phyloP scores from a whole-genome alignment of 306 rosid genomes.

The Cicer bijugum region DNA sequence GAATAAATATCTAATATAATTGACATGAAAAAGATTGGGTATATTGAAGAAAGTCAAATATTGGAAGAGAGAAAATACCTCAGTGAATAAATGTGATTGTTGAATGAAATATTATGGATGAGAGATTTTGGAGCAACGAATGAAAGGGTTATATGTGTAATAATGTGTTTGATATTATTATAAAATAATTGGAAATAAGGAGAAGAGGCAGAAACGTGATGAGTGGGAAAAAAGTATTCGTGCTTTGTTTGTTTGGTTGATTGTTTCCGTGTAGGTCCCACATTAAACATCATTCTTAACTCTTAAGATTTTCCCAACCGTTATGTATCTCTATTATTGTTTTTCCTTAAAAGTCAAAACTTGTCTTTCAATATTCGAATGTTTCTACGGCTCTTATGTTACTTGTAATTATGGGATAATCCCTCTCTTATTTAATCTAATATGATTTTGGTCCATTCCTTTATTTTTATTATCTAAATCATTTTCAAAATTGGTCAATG shows the following conservation, averaged over 20 bases:
- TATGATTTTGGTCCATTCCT: too few species aligned
- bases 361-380: too few species aligned
- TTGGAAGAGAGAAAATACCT: slow-evolving; percentile 36
- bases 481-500: too few species aligned
- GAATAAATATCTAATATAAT: too few species aligned
- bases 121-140: background rate
- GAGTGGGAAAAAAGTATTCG: background rate
- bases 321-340: background rate
- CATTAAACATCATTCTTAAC: slow-evolving; percentile 3
- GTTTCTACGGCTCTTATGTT: too few species aligned
- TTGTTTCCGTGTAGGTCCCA: slow-evolving; percentile 17
- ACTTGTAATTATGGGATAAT: too few species aligned
- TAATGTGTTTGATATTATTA: too few species aligned
- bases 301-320: slow-evolving; percentile 22
- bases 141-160: background rate
- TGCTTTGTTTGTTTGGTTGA: background rate
- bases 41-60: slow-evolving; percentile 36
- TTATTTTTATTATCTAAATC: too few species aligned
- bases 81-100: background rate
- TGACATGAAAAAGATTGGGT: too few species aligned
- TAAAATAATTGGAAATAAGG: background rate
- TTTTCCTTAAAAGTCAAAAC: too few species aligned
- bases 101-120: background rate
- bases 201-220: slow-evolving; percentile 19
- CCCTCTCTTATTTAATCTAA: too few species aligned